Evolutionary conservation across 2,329 filamentous ascomycete species (phyloP).

Genomic region (Talaromyces sp.): DNA sequence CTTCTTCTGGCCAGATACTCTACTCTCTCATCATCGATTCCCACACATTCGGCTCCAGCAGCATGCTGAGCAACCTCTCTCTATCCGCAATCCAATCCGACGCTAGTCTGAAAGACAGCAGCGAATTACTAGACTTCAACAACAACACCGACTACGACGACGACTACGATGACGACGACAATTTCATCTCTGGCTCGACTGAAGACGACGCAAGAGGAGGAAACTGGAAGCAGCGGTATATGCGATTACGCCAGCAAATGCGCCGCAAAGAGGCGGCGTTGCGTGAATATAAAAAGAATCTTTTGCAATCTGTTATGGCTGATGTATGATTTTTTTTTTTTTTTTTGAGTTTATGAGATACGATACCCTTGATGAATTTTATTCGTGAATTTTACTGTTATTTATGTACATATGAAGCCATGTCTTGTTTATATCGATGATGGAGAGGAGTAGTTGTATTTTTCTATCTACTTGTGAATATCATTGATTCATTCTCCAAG

Average conservation of each 20-base stretch:
- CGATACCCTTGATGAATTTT: constrained; percentile 6
- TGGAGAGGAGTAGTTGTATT: not conserved
- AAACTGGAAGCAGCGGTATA: constrained; percentile 37
- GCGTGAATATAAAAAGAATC: constrained; percentile 36
- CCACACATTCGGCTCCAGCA: constrained; percentile 6
- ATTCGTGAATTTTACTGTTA: not conserved
- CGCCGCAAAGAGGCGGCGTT: constrained; percentile 34
- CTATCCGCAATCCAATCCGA: not conserved
- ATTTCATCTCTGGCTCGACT: not conserved
- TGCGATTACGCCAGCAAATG: constrained; percentile 32
- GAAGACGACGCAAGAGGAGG: constrained; percentile 14
- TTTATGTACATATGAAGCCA: not conserved
- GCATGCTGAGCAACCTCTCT: constrained; percentile 5
- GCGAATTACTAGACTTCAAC: not conserved
- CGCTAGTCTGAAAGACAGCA: not conserved
- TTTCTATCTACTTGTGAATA: not conserved
- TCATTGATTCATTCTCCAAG: not conserved
- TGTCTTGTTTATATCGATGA: not conserved
- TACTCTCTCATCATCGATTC: constrained; percentile 8
- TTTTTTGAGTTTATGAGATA: no score
- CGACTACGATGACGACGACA: constrained; percentile 10
- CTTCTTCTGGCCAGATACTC: not conserved
- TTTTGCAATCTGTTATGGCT: constrained; percentile 40
- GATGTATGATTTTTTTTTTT: constrained; percentile 25
- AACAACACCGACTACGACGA: not conserved